Conservation (phyloP, 2,329 filamentous ascomycete species). For the Acrocalymma vagum region DNA sequence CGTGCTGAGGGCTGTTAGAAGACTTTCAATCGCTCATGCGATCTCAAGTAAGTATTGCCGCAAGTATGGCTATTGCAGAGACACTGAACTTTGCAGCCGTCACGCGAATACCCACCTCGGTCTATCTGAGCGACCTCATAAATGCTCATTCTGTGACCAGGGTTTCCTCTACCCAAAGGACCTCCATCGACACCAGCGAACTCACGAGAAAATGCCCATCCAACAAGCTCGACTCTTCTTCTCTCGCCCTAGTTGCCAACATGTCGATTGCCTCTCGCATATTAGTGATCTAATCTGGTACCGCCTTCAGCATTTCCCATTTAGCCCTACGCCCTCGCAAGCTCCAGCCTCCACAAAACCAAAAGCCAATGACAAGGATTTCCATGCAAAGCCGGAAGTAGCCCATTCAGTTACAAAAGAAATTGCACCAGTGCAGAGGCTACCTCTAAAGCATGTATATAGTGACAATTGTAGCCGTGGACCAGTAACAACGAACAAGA, state of each 20-base stretch:
- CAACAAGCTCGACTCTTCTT: constrained; percentile 17
- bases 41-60: constrained; percentile 25
- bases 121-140: constrained; percentile 26
- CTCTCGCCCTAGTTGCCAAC: constrained; percentile 19
- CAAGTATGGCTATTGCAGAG: constrained; percentile 4
- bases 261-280: constrained; percentile 26
- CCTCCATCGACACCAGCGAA: constrained; percentile 24
- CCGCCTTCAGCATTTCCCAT: too few species aligned
- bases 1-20: constrained; percentile 15
- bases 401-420: too few species aligned
- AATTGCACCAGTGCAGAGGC: too few species aligned
- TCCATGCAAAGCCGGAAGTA: too few species aligned
- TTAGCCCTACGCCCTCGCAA: too few species aligned
- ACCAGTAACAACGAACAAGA: too few species aligned
- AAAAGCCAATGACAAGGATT: too few species aligned
- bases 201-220: constrained; percentile 15
- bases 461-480: too few species aligned
- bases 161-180: constrained; percentile 35
- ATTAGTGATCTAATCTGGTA: too few species aligned
- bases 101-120: constrained; percentile 27
- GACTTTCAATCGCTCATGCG: constrained; percentile 28
- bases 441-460: too few species aligned
- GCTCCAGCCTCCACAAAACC: too few species aligned
- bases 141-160: constrained; percentile 23
- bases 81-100: constrained; percentile 21